Conservation (phyloP, 129 eudicot genomes). For the Flaveria linearis region DNA sequence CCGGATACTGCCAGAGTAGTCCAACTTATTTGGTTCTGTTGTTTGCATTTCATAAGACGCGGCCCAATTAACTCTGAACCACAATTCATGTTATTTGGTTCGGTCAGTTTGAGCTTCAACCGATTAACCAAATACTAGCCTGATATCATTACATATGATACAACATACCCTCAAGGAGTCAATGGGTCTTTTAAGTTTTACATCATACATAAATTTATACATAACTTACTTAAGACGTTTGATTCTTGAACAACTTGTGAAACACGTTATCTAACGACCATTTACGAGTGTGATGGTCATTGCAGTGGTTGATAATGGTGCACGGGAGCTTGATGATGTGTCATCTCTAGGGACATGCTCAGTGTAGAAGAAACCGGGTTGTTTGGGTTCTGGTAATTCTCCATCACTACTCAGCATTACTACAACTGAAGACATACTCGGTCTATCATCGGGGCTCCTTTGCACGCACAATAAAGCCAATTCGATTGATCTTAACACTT, state of each 20-base stretch:
- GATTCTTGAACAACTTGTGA: background rate
- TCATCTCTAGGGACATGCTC: constrained; percentile 39
- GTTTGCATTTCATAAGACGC: too few species aligned
- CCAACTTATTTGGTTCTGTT: too few species aligned
- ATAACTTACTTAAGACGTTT: background rate
- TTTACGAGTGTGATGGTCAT: constrained; percentile 36
- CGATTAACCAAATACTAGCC: background rate
- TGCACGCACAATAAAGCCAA: constrained; percentile 53
- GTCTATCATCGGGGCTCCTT: constrained; percentile 50
- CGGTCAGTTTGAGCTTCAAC: too few species aligned
- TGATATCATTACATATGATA: background rate
- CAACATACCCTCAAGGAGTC: background rate
- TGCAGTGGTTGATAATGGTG: constrained; percentile 20
- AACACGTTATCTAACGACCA: constrained; percentile 18
- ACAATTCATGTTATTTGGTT: too few species aligned
- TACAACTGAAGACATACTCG: constrained; percentile 49
- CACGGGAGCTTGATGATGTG: constrained; percentile 27
- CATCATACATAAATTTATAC: background rate
- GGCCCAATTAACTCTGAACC: too few species aligned
- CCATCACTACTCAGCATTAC: constrained; percentile 42
- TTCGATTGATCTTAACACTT: constrained; percentile 46
- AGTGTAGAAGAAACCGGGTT: constrained; percentile 53
- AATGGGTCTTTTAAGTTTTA: background rate
- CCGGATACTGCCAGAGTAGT: too few species aligned
- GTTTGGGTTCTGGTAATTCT: constrained; percentile 40